Conservation (phyloP, 2,329 filamentous ascomycete species). For the Cryphonectria carpinicola region DNA sequence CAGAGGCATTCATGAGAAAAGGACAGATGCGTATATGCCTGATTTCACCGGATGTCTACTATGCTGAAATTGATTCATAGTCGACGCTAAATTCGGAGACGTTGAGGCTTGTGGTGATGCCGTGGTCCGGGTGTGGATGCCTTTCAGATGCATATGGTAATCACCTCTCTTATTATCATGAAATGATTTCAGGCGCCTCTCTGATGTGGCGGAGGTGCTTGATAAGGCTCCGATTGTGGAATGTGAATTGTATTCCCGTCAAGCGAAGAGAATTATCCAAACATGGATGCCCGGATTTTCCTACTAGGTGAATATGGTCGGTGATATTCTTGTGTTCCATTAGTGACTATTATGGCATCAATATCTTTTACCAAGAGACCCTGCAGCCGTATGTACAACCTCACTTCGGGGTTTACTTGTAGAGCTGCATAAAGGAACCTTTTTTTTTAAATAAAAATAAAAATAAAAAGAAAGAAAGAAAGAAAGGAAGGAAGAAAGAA, state of each 20-base stretch:
- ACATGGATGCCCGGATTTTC: neutral
- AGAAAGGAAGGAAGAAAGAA: too few relatives aligned
- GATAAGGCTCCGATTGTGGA: neutral
- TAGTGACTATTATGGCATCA: neutral
- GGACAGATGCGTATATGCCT: neutral
- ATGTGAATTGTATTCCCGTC: neutral
- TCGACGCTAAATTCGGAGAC: neutral
- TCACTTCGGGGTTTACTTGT: neutral
- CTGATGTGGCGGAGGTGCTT: neutral
- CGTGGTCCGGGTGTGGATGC: neutral
- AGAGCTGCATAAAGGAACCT: neutral
- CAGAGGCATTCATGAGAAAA: neutral
- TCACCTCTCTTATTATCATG: neutral
- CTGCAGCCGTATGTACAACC: neutral
- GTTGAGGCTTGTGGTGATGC: neutral
- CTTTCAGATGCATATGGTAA: neutral
- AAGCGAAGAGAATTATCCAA: neutral
- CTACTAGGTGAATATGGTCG: neutral
- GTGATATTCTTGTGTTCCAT: neutral
- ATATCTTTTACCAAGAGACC: neutral
- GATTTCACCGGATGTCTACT: neutral
- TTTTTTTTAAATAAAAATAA: too few relatives aligned
- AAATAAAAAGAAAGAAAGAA: too few relatives aligned
- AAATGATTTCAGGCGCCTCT: neutral
- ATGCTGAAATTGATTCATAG: neutral